A percentile compares a stretch with the other conserved stretches of the same genome.
These are phyloP conservation scores for Nannizziopsis arthrosporioides DNA, from an alignment of 2,329 filamentous ascomycete species.

Conservation along the genomic window DNA sequence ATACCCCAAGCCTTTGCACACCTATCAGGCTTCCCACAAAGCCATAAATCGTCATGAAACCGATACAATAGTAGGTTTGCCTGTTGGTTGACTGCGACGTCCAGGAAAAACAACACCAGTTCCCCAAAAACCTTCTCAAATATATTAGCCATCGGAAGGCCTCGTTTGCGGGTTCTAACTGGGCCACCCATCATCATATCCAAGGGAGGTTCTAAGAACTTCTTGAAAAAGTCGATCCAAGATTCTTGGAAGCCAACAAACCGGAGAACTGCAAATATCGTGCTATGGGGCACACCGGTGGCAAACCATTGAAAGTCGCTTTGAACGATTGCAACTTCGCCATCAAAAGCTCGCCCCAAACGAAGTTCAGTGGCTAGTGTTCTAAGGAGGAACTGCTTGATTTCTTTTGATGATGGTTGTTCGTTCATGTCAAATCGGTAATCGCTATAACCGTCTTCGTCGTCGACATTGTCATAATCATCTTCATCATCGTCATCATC, in stretches of 20 bases:
- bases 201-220: slow-evolving; percentile 37
- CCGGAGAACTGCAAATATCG: slow-evolving; percentile 33
- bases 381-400: slow-evolving; percentile 32
- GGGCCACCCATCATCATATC: slow-evolving; percentile 29
- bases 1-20: slow-evolving; percentile 36
- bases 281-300: slow-evolving; percentile 36
- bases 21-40: slow-evolving; percentile 33
- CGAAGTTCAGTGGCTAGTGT: slow-evolving; percentile 32
- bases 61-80: slow-evolving; percentile 38
- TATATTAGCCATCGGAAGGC: slow-evolving; percentile 37
- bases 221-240: slow-evolving; percentile 37
- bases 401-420: slow-evolving; percentile 19
- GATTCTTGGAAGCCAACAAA: slow-evolving; percentile 36
- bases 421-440: slow-evolving; percentile 17
- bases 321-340: slow-evolving; percentile 31
- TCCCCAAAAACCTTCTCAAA: slow-evolving; percentile 40
- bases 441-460: slow-evolving; percentile 19
- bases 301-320: slow-evolving; percentile 37
- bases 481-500: slow-evolving; percentile 18
- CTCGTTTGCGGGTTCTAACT: slow-evolving; percentile 33
- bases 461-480: slow-evolving; percentile 20
- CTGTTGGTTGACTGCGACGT: slow-evolving; percentile 35
- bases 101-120: slow-evolving; percentile 38
- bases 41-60: slow-evolving; percentile 41
- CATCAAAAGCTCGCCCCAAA: slow-evolving; percentile 25